Base-by-base conservation (phyloP, 441 rosid species). In the Populus tomentosa region DNA sequence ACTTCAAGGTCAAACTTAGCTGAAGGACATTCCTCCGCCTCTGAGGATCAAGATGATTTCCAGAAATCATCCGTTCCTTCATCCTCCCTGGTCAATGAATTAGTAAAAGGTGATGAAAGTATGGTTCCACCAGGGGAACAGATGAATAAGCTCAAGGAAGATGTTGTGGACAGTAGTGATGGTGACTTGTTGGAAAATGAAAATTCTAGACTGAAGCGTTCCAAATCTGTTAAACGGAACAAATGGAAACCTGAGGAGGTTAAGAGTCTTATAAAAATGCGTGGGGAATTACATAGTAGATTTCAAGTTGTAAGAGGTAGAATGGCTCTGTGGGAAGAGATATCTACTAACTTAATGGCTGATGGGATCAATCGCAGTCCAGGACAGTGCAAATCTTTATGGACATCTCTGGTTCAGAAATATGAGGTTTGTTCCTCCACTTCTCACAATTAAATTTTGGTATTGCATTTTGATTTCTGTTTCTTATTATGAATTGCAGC, bases 291-390 rank as follows among this genome's bases (percentile, higher is more conserved):
- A 79, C 90, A 89, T 78, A 77, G 84, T 66, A 89, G 88, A 85
- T 95, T 95, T 82, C 89, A 89, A 70, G 87, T 87, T 65, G 95
- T 86, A 67, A 92, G 89, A 86, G 94, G 97, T 67, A 88, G 97
- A 84, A 95, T 94, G 99, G 94, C 89, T 46, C 87, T 95, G n/a
- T 95, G 99, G 99, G 89, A 90, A 86, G 97, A 92, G 85, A 87
- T 95, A 80, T 95, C 99, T 72, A 61, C 84, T 10, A 85, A 80
- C 73, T 82, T 95, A 78, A 80, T 84, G 62, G 81, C 81, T 73
- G 91, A 94, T 63, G 99, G 97, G 78, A 40, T 89, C 81, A 79
- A 73, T 30, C 84, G 94, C 74, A 91, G 90, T 81, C 90, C 99
- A 3, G 91, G 84, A n/a, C 97, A 95, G 78, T 95, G 98, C 88